These are phyloP conservation scores for Russula foetens DNA, from an alignment of 768 basidiomycete species.

Conservation along the genomic window DNA sequence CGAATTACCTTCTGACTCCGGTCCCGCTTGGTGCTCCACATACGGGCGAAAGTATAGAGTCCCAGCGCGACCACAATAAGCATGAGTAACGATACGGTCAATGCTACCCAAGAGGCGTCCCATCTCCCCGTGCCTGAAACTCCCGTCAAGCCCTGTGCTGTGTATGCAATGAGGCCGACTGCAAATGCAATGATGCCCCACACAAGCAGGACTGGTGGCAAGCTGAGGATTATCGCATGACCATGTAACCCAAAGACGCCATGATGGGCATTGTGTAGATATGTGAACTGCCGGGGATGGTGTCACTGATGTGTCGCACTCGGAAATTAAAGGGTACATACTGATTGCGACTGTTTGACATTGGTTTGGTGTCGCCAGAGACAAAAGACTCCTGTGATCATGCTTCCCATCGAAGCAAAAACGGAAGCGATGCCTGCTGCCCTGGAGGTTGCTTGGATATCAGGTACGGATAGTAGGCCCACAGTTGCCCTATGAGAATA, in stretches of 20 bases:
- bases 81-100: slow-evolving; percentile 36
- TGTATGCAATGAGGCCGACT: slow-evolving; percentile 38
- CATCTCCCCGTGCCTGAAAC: slow-evolving; percentile 21
- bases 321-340: slow-evolving; percentile 12
- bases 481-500: slow-evolving; percentile 37
- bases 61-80: slow-evolving; percentile 32
- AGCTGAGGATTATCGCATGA: slow-evolving; percentile 42
- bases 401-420: slow-evolving; percentile 45
- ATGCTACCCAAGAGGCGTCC: slow-evolving; percentile 34
- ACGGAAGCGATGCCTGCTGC: slow-evolving; percentile 37
- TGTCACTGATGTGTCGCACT: background rate
- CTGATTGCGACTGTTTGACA: slow-evolving; percentile 36
- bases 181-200: slow-evolving; percentile 47
- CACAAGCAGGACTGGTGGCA: slow-evolving; percentile 46
- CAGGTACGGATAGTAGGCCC: slow-evolving; percentile 38
- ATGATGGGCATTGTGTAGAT: slow-evolving; percentile 45
- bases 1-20: background rate
- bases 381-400: slow-evolving; percentile 47
- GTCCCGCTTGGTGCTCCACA: slow-evolving; percentile 34
- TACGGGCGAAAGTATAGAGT: slow-evolving; percentile 41
- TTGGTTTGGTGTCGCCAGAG: slow-evolving; percentile 50
- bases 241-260: slow-evolving; percentile 39
- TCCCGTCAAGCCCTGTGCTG: slow-evolving; percentile 30
- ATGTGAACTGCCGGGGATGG: slow-evolving; percentile 35
- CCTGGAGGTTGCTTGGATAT: slow-evolving; percentile 27